These are phyloP conservation scores for Pelargonium cotyledonis DNA, from an alignment of 441 rosid genomes.

Conservation along the genomic window DNA sequence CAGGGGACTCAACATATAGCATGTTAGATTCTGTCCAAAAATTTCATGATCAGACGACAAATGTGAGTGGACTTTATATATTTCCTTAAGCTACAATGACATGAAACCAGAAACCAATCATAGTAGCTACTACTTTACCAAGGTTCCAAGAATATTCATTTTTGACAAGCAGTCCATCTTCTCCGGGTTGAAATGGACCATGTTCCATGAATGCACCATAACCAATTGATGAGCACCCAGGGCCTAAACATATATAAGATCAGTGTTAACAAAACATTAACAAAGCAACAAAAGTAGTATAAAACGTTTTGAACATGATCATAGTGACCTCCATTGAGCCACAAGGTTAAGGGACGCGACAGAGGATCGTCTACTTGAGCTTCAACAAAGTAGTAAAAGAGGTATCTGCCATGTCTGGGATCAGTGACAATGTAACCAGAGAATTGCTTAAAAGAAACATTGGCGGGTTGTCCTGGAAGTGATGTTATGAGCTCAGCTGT, in stretches of 20 bases:
- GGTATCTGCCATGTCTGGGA: slow-evolving; percentile 27
- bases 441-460: slow-evolving; percentile 27
- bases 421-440: slow-evolving; percentile 33
- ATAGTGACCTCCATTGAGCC: slow-evolving; percentile 35
- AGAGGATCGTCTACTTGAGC: slow-evolving; percentile 21
- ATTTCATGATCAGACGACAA: neutral
- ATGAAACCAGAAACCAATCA: no score
- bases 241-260: slow-evolving; percentile 20
- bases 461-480: slow-evolving; percentile 32
- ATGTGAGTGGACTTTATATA: no score
- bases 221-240: slow-evolving; percentile 45
- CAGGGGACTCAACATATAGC: slow-evolving; percentile 35
- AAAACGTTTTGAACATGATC: no score
- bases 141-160: slow-evolving; percentile 37
- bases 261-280: neutral
- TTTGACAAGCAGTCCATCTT: slow-evolving; percentile 29
- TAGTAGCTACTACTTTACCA: slow-evolving; percentile 12
- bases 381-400: slow-evolving; percentile 39
- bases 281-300: neutral
- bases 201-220: slow-evolving; percentile 39
- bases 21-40: slow-evolving; percentile 30
- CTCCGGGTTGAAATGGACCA: slow-evolving; percentile 34
- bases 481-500: slow-evolving; percentile 12
- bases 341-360: slow-evolving; percentile 30
- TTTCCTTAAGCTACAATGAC: no score